phyloP scores from a whole-genome alignment of 306 rosid genomes.

The Dryas octopetala region DNA sequence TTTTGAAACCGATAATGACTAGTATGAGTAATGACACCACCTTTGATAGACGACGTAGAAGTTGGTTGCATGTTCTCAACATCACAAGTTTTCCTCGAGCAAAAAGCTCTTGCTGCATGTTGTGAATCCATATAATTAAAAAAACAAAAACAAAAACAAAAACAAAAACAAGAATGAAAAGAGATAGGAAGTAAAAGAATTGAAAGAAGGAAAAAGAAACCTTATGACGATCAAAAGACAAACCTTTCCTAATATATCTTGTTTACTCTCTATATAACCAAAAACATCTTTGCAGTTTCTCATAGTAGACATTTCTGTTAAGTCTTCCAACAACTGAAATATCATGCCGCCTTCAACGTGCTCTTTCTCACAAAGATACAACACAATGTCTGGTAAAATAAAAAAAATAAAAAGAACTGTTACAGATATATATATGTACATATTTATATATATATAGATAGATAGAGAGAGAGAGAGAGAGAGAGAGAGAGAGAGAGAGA shows the following conservation, averaged over 20 bases:
- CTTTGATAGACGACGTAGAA: conserved; percentile 97
- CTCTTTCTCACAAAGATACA: conserved; percentile 95
- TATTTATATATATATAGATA: neutral
- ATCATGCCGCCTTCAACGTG: conserved; percentile 98
- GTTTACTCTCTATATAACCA: conserved; percentile 94
- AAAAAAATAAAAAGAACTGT: conserved; percentile 3
- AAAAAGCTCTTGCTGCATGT: conserved; percentile 86
- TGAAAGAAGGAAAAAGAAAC: conserved; percentile 7
- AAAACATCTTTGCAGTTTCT: conserved; percentile 95
- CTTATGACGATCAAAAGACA: neutral
- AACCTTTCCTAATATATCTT: conserved; percentile 93
- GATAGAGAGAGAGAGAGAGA: neutral
- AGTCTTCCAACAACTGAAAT: conserved; percentile 93
- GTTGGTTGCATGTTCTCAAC: conserved; percentile 98
- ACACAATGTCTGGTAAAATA: conserved; percentile 66
- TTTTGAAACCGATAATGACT: neutral
- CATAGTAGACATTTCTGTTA: conserved; percentile 99
- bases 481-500: too few relatives aligned
- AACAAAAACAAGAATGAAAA: neutral
- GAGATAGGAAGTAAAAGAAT: neutral
- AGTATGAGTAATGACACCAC: conserved; percentile 32
- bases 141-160: too few relatives aligned
- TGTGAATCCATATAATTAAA: conserved; percentile 25
- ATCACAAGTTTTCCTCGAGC: conserved; percentile 98
- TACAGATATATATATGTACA: neutral